Conservation (phyloP, 73 alveolate species). For the Tetrahymena thermophila region DNA sequence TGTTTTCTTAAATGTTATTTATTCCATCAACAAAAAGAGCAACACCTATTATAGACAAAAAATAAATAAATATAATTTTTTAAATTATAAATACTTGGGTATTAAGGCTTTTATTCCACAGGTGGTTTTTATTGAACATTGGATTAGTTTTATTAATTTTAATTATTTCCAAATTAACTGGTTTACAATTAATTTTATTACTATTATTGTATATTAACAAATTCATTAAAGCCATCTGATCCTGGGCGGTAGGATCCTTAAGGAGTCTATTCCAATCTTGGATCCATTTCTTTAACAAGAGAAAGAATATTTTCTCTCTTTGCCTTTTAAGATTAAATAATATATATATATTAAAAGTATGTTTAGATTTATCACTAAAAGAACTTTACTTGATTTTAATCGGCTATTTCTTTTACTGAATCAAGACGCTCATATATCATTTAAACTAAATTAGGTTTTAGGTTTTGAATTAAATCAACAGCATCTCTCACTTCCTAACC, state of each 20-base stretch:
- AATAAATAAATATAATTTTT: background rate
- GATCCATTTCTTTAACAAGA: background rate
- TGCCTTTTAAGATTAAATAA: background rate
- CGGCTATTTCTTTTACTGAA: background rate
- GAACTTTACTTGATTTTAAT: background rate
- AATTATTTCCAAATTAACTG: background rate
- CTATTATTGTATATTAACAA: background rate
- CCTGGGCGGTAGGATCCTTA: background rate
- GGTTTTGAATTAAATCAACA: conserved; percentile 32
- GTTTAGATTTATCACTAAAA: background rate
- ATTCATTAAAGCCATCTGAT: background rate
- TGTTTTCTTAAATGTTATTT: background rate
- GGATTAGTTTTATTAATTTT: background rate
- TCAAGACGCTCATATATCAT: background rate
- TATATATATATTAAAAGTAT: background rate
- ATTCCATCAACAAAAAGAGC: background rate
- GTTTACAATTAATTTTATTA: background rate
- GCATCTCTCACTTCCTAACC: conserved; percentile 19
- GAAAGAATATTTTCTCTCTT: background rate
- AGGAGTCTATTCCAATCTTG: background rate
- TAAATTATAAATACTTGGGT: background rate
- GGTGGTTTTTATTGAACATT: background rate
- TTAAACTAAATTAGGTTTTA: conserved; percentile 10
- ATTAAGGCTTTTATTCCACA: background rate
- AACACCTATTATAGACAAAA: background rate